Evolutionary conservation across 2,329 filamentous ascomycete genomes (phyloP), one percentile per base, ranked within the genome.

Genomic region (Tolypocladium guangdongense): DNA sequence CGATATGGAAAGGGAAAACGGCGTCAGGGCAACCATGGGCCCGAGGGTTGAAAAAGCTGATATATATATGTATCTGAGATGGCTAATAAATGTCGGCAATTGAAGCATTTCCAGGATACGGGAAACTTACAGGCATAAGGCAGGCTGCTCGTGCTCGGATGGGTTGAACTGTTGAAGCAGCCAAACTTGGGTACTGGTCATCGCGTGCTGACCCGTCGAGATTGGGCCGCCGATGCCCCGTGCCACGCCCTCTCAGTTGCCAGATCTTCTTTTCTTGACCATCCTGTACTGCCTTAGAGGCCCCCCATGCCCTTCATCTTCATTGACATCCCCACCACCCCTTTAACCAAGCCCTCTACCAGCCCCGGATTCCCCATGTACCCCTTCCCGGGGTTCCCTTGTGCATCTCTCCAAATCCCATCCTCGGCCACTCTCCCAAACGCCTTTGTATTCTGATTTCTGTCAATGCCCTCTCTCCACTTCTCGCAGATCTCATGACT

Each of bases 401-500:
- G 18, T 14, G 10, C 43, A 4, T 47, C 43, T 20, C 43, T 47
- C 43, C 43, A 47, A 14, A 47, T 47, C 2, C 43, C 43, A 20
- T 47, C 43, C 27, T 20, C 11, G 18, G 43, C 27, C 10, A 33
- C 27, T 20, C 11, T n/a, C 18, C 43, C 43, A 47, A 80, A 87
- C 2, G 66, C 58, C 30, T 72, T 73, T 0, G 85, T 88, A 59
- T 88, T 88, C 63, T 88, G 84, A 62, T 87, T 87, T 27, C 80
- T 72, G 32, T 78, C 69, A 18, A 87, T 73, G 0, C 71, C 80
- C 18, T 82, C 78, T 22, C 80, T 74, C 86, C 86, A 89, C 36
- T 72, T 74, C 33, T 63, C 64, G 59, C 87, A 90, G 0, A 90
- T 71, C 1, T 74, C 65, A 0, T 66, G 60, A 22, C 79, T 84